Conservation (phyloP, 192 early-diverging fungal genomes). For the Entrophospora sp. region DNA sequence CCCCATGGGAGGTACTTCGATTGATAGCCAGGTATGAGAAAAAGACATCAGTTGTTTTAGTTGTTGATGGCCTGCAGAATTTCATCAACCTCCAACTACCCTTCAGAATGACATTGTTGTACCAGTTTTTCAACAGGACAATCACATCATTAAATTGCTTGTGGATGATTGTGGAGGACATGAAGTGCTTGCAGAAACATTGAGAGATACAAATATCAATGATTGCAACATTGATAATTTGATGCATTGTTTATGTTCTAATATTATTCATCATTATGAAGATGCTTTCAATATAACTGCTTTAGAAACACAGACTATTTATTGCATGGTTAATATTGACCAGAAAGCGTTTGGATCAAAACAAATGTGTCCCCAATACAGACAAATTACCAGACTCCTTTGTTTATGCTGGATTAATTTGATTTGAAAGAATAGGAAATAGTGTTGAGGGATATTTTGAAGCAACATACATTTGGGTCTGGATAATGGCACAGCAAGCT, state of each 20-base stretch:
- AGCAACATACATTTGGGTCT: constrained; percentile 29
- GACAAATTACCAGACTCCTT: not conserved
- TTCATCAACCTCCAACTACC: not conserved
- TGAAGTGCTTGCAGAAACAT: constrained; percentile 15
- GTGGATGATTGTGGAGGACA: constrained; percentile 28
- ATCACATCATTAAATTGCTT: constrained; percentile 23
- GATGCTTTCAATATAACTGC: not conserved
- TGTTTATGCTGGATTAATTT: not conserved
- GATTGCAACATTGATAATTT: constrained; percentile 19
- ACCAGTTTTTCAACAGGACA: not conserved
- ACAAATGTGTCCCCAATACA: not conserved
- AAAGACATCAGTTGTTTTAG: not conserved
- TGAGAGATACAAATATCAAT: not conserved
- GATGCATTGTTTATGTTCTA: constrained; percentile 17
- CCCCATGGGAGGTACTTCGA: not conserved
- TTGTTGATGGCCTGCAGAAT: not conserved
- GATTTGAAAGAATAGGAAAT: not conserved
- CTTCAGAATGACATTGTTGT: not conserved
- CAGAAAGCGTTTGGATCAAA: not conserved
- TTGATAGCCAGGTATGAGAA: not conserved
- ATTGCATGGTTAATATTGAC: not conserved
- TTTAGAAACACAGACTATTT: not conserved
- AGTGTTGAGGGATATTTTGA: constrained; percentile 1
- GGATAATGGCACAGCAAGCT: constrained; percentile 23
- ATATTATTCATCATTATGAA: constrained; percentile 18